Evolutionary conservation across 192 early-diverging fungal species (phyloP).

Genomic region (Backusella luteola): DNA sequence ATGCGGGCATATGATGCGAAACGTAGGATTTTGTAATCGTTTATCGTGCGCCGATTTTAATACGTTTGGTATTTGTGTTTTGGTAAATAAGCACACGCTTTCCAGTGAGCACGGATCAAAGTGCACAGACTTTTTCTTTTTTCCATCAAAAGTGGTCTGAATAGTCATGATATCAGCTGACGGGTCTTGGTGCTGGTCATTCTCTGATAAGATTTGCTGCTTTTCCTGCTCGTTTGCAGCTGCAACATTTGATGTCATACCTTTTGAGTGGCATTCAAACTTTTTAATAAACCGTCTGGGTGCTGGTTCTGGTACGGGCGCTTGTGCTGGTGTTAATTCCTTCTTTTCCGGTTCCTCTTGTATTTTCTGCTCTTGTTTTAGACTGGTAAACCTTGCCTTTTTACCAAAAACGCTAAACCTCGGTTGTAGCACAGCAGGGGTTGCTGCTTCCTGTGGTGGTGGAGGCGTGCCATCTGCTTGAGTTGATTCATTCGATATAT

Average conservation of each 20-base stretch:
- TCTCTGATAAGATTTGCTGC: background rate
- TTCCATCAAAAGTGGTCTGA: background rate
- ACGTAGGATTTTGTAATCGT: background rate
- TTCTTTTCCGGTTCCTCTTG: background rate
- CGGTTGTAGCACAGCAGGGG: background rate
- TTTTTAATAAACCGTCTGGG: background rate
- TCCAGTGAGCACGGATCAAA: constrained; percentile 63
- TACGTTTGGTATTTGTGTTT: constrained; percentile 57
- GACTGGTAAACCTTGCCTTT: background rate
- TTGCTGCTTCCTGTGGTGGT: background rate
- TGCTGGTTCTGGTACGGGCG: background rate
- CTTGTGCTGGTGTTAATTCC: background rate
- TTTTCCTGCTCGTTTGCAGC: background rate
- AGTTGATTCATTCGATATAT: background rate
- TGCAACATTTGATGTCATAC: background rate
- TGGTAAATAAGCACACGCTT: constrained; percentile 65
- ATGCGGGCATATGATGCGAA: constrained; percentile 8
- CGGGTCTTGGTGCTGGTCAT: background rate
- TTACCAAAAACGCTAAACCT: constrained; percentile 15
- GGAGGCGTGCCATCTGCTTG: background rate
- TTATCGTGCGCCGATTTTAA: constrained; percentile 11
- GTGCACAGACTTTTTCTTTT: constrained; percentile 50
- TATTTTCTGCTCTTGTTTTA: background rate
- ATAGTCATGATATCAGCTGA: constrained; percentile 5
- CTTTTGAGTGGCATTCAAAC: constrained; percentile 1